A percentile compares a stretch with the other conserved stretches of the same genome.
phyloP scores from a whole-genome alignment of 2,329 filamentous ascomycete species.

The Fusarium scirpi region DNA sequence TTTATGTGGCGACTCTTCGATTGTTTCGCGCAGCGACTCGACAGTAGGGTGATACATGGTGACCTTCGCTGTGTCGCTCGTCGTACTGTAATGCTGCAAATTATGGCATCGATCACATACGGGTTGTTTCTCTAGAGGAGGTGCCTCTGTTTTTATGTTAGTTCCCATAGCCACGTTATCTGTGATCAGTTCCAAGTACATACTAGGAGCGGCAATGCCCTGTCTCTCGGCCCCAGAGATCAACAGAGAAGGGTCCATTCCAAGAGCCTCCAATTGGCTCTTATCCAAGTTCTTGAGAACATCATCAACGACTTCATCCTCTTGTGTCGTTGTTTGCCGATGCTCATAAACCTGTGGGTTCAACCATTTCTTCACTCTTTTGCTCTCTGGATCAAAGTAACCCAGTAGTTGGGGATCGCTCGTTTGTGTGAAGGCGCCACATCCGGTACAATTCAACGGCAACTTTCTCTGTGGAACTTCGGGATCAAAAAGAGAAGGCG shows the following conservation, averaged over 20 bases:
- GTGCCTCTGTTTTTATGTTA: slow-evolving; percentile 33
- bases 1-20: slow-evolving; percentile 88
- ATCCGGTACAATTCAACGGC: slow-evolving; percentile 71
- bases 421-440: slow-evolving; percentile 73
- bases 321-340: slow-evolving; percentile 42
- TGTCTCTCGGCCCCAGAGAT: slow-evolving; percentile 47
- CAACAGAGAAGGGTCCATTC: slow-evolving; percentile 59
- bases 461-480: slow-evolving; percentile 50
- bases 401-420: slow-evolving; percentile 63
- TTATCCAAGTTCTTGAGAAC: slow-evolving; percentile 58
- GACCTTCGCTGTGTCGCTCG: slow-evolving; percentile 56
- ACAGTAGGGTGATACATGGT: slow-evolving; percentile 85
- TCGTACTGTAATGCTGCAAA: slow-evolving; percentile 79
- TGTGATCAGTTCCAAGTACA: neutral
- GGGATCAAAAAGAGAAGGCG: neutral
- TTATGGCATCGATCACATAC: slow-evolving; percentile 91
- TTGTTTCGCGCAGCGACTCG: slow-evolving; percentile 83
- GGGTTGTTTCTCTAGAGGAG: slow-evolving; percentile 58
- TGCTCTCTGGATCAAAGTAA: slow-evolving; percentile 66
- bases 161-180: neutral
- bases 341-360: slow-evolving; percentile 37
- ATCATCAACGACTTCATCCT: slow-evolving; percentile 62
- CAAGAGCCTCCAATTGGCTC: slow-evolving; percentile 58
- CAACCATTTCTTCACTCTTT: slow-evolving; percentile 63
- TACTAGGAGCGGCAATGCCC: slow-evolving; percentile 35